These are phyloP conservation scores for Scorias spongiosa DNA, from an alignment of 2,329 filamentous ascomycete species.

Conservation along the genomic window DNA sequence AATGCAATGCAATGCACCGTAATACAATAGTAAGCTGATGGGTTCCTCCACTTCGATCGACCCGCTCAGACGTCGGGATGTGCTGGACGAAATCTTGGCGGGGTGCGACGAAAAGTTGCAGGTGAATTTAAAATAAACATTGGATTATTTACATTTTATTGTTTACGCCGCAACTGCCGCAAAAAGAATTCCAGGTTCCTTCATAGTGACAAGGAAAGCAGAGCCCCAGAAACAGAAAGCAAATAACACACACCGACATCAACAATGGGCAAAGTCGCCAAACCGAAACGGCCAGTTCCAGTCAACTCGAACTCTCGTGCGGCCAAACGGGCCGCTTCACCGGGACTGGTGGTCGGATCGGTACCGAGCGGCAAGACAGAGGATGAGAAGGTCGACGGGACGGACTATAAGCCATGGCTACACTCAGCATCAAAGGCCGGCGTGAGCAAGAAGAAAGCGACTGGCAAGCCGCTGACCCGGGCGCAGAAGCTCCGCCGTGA, in stretches of 20 bases:
- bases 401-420: conserved; percentile 45
- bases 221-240: not conserved
- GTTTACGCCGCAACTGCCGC: not conserved
- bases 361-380: too few relatives aligned
- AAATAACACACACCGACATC: too few relatives aligned
- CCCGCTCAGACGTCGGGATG: too few relatives aligned
- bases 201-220: not conserved
- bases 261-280: not conserved
- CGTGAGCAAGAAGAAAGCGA: conserved; percentile 48
- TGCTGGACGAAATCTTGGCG: too few relatives aligned
- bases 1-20: not conserved
- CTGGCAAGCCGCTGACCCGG: conserved; percentile 37
- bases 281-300: not conserved
- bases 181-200: not conserved
- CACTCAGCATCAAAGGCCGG: conserved; percentile 56
- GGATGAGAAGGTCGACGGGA: not conserved
- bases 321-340: not conserved
- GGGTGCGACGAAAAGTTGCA: too few relatives aligned
- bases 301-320: not conserved
- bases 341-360: not conserved
- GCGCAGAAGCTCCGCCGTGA: conserved; percentile 39
- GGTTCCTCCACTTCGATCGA: too few relatives aligned
- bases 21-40: too few relatives aligned
- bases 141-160: not conserved
- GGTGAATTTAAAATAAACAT: too few relatives aligned